Conservation (phyloP, 2,329 filamentous ascomycete species). For the Colletotrichum gloeosporioides region DNA sequence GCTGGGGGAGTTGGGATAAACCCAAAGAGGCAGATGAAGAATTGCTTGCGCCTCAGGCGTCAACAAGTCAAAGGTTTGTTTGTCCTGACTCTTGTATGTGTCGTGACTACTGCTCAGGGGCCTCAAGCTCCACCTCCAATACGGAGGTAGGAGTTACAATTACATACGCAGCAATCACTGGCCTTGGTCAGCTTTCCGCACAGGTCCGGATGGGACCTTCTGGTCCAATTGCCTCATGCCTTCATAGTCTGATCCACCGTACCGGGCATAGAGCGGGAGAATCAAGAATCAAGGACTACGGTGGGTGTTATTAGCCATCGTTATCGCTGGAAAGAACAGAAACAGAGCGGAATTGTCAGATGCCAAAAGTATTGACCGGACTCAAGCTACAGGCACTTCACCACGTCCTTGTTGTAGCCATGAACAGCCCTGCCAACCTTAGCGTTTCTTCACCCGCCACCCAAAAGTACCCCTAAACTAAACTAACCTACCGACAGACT, state of each 20-base stretch:
- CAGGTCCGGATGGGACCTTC: background rate
- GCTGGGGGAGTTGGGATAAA: background rate
- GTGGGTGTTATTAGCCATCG: background rate
- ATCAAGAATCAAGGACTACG: background rate
- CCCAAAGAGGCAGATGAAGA: background rate
- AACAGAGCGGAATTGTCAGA: background rate
- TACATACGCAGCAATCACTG: background rate
- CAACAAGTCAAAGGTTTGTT: background rate
- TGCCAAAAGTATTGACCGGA: background rate
- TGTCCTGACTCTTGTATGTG: background rate
- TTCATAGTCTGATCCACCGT: background rate
- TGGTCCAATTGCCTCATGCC: background rate
- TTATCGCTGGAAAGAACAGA: background rate
- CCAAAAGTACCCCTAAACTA: background rate
- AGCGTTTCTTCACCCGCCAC: background rate
- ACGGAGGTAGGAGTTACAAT: background rate
- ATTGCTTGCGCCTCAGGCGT: background rate
- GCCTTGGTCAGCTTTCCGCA: background rate
- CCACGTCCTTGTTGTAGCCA: background rate
- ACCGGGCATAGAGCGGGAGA: background rate
- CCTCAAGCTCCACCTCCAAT: background rate
- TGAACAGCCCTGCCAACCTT: background rate
- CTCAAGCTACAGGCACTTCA: background rate
- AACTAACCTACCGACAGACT: background rate
- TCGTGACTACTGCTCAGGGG: background rate